Base-by-base conservation (phyloP, 345 rosid genomes). In the Odontarrhena argentea region DNA sequence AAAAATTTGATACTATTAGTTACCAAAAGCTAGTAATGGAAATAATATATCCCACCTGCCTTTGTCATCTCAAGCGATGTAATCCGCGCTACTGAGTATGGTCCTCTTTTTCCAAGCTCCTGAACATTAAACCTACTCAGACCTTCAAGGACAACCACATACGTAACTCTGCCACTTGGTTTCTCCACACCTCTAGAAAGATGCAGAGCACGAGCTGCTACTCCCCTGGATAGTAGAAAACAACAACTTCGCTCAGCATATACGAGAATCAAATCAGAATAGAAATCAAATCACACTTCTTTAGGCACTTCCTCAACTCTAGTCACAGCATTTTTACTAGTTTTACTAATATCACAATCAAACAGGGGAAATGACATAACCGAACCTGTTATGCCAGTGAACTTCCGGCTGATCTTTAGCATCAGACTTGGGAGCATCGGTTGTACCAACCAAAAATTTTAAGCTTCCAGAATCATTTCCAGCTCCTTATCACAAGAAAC, bases 121-220 rank as follows among this genome's bases (percentile, higher is more conserved):
- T 91, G 93, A 63, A 94, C 95, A 60, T 81, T 91, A 80, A 94
- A 94, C 68, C 99, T 82, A 80, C 97, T 85, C 72, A 94, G 74
- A 55, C 99, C 99, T 84, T 94, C 99, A 44, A 94, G 99, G 50
- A 94, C 96, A 61, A 94, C 99, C 62, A 86, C 88, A 77, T 94
- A 94, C 0, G 99, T 94, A 58, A 94, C 96, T 79, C 97, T 88
- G 71, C 99, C 99, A 76, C 99, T 94, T 8, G 99, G 99, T 78
- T 94, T 94, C 83, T 94, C 99, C 78, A 94, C 99, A 51, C 97
- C 99, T 79, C 99, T 85, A 9, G 99, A 94, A 14, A 94, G 83
- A 80, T 94, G 99, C 67, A 94, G 76, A 52, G 99, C 97, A 50
- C 97, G 99, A 69, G 99, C 99, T 11, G 96, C 96, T 60, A 88